Evolutionary conservation across 345 rosid species (phyloP).

Genomic region (Brassica incana): DNA sequence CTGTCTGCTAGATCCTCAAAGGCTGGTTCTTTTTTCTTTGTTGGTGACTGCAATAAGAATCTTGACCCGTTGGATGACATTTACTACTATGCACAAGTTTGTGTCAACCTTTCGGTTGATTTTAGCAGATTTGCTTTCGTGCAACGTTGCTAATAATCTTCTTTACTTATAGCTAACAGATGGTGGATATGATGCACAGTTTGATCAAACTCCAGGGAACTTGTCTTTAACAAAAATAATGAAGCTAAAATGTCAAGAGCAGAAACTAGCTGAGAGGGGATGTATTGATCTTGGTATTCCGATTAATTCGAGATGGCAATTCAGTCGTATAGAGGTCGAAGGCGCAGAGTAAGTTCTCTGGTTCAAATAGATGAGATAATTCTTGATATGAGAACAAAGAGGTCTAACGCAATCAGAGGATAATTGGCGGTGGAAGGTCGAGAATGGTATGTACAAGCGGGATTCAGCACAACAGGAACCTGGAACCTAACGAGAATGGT

Average conservation of each 20-base stretch:
- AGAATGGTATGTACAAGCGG: background rate
- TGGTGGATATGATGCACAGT: slow-evolving; percentile 42
- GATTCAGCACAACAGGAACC: background rate
- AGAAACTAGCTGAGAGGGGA: slow-evolving; percentile 45
- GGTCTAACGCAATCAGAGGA: background rate
- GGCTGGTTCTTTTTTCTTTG: slow-evolving; percentile 60
- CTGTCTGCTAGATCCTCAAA: slow-evolving; percentile 91
- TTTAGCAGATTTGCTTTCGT: background rate
- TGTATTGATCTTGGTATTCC: background rate
- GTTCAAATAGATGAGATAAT: background rate
- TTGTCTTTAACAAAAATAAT: slow-evolving; percentile 78
- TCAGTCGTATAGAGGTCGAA: background rate
- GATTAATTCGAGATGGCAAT: background rate
- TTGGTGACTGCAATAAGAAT: slow-evolving; percentile 89
- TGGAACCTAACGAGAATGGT: background rate
- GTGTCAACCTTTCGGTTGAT: slow-evolving; percentile 4
- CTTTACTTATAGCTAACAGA: slow-evolving; percentile 42
- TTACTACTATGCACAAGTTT: slow-evolving; percentile 76
- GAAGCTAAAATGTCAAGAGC: slow-evolving; percentile 81
- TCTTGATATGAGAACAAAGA: background rate
- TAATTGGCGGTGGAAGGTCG: background rate
- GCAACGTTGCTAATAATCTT: slow-evolving; percentile 11
- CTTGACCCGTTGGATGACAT: slow-evolving; percentile 92
- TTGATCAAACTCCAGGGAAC: slow-evolving; percentile 53
- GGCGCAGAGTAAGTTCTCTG: background rate